These are phyloP conservation scores for Trichoderma asperellum DNA, from an alignment of 2,329 filamentous ascomycete species.

Conservation along the genomic window DNA sequence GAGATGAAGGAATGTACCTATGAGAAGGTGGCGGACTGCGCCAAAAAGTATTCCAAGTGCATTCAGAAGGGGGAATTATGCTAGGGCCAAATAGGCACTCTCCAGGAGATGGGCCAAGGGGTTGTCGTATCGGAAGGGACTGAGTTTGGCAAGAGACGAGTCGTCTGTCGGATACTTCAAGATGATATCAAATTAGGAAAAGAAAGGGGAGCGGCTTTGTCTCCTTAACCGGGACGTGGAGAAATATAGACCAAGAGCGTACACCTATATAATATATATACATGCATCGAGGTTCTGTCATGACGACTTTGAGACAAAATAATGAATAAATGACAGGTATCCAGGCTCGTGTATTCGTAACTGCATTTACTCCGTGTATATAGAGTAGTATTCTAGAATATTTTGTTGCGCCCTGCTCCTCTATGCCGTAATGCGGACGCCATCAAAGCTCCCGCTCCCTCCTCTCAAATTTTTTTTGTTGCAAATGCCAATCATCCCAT, in stretches of 20 bases:
- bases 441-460: conserved; percentile 1
- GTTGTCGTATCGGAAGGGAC: background rate
- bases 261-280: no score
- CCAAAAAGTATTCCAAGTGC: background rate
- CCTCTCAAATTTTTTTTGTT: background rate
- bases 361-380: conserved; percentile 19
- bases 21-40: background rate
- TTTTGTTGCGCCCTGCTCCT: conserved; percentile 15
- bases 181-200: background rate
- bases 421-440: conserved; percentile 6
- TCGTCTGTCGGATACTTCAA: background rate
- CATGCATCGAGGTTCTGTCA: background rate
- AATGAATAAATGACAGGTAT: background rate
- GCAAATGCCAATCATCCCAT: conserved; percentile 3
- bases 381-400: conserved; percentile 26
- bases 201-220: background rate
- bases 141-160: background rate
- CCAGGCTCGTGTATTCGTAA: conserved; percentile 16
- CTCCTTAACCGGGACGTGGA: background rate
- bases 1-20: background rate
- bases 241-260: background rate
- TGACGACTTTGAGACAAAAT: background rate
- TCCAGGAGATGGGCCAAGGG: background rate
- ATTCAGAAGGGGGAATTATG: background rate
- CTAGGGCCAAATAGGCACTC: background rate